phyloP scores from a whole-genome alignment of 1,284 basidiomycete species.

The Fomitopsis pinicola region DNA sequence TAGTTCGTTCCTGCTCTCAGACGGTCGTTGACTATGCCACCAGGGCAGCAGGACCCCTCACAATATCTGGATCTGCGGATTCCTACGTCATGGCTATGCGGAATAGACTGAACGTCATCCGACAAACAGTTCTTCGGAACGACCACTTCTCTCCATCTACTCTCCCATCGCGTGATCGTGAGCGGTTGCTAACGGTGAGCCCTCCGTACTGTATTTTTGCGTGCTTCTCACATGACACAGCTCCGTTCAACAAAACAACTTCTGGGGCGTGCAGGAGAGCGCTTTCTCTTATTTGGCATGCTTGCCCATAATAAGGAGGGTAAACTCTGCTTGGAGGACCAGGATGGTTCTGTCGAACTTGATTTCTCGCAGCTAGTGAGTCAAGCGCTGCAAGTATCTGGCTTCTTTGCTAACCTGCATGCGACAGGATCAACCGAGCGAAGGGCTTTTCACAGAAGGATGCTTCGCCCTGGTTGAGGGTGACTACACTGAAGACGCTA shows the following conservation, averaged over 20 bases:
- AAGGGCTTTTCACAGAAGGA: conserved; percentile 96
- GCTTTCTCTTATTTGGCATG: conserved; percentile 95
- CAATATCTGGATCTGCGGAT: conserved; percentile 75
- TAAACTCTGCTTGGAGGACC: conserved; percentile 87
- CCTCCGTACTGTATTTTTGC: not conserved
- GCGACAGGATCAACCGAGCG: conserved; percentile 81
- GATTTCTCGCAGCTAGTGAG: conserved; percentile 86
- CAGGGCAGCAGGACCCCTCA: conserved; percentile 48
- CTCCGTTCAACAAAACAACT: conserved; percentile 96
- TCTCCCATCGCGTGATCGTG: conserved; percentile 80
- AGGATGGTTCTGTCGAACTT: conserved; percentile 86
- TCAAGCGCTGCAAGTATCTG: not conserved
- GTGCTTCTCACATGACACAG: conserved; percentile 35
- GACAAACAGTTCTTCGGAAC: conserved; percentile 86
- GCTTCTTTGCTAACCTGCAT: not conserved
- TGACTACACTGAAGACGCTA: conserved; percentile 91
- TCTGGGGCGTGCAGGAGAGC: conserved; percentile 84
- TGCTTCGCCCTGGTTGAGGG: conserved; percentile 95
- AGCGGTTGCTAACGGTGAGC: conserved; percentile 79
- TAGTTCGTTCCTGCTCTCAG: conserved; percentile 10
- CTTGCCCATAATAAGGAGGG: conserved; percentile 88
- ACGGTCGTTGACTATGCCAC: conserved; percentile 1
- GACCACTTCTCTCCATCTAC: conserved; percentile 97
- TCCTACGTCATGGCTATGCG: conserved; percentile 74
- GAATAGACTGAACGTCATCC: conserved; percentile 83